A percentile compares a stretch with the other conserved stretches of the same genome.
Evolutionary conservation across 169 alveolate genomes (phyloP).

Genomic region (Cryptosporidium viatorum): DNA sequence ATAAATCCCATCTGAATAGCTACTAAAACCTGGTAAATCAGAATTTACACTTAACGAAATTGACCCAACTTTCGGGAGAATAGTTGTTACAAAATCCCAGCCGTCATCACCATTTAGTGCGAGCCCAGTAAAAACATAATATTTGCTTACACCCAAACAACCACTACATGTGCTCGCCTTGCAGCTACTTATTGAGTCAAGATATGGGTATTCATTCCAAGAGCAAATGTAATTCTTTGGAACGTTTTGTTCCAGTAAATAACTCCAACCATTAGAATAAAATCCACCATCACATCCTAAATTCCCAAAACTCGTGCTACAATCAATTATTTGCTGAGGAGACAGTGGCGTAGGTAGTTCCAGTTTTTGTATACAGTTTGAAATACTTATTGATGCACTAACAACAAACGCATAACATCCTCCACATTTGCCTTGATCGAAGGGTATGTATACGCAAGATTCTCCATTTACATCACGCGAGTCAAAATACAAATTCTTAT

Average conservation of each 20-base stretch:
- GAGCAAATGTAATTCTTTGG: slow-evolving; percentile 45
- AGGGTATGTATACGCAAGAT: slow-evolving; percentile 66
- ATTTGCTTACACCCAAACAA: slow-evolving; percentile 19
- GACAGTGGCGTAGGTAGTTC: slow-evolving; percentile 28
- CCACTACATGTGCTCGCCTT: slow-evolving; percentile 14
- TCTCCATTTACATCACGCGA: slow-evolving; percentile 36
- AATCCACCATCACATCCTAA: slow-evolving; percentile 75
- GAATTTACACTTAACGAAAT: slow-evolving; percentile 60
- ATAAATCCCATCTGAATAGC: slow-evolving; percentile 66
- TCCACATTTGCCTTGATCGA: slow-evolving; percentile 59
- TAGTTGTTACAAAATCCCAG: slow-evolving; percentile 64
- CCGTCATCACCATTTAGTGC: slow-evolving; percentile 50
- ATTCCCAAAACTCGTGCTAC: slow-evolving; percentile 41
- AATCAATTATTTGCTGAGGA: slow-evolving; percentile 73
- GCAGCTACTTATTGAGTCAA: slow-evolving; percentile 9
- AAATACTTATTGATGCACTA: slow-evolving; percentile 28
- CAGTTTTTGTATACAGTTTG: slow-evolving; percentile 44
- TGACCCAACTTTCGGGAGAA: slow-evolving; percentile 54
- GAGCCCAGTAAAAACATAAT: slow-evolving; percentile 38
- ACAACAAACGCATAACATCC: slow-evolving; percentile 73
- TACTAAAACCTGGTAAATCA: slow-evolving; percentile 51
- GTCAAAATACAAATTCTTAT: slow-evolving; percentile 1
- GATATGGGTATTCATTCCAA: slow-evolving; percentile 69
- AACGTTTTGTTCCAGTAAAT: slow-evolving; percentile 16
- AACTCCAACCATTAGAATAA: slow-evolving; percentile 68